These are phyloP conservation scores for Polygonum maritimum DNA, from an alignment of 148 eudicot genomes.

Conservation along the genomic window DNA sequence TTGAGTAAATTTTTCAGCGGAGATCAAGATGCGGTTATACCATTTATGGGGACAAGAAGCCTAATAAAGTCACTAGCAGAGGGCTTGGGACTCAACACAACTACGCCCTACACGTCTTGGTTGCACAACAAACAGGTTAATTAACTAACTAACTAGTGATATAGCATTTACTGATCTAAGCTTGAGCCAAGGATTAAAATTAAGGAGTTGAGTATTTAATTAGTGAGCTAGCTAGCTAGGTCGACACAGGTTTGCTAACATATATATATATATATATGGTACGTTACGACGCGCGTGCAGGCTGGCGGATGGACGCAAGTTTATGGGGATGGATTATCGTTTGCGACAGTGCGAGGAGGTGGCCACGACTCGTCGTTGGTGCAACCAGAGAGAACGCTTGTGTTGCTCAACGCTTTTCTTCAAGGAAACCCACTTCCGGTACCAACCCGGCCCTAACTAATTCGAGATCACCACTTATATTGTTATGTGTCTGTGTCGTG, in stretches of 20 bases:
- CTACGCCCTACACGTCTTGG: constrained; percentile 55
- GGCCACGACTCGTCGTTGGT: constrained; percentile 32
- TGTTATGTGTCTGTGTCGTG: too few relatives aligned
- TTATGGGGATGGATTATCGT: constrained; percentile 21
- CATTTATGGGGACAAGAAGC: constrained; percentile 39
- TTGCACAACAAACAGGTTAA: constrained; percentile 48
- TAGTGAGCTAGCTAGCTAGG: too few relatives aligned
- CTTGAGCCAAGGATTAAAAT: too few relatives aligned
- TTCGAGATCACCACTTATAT: too few relatives aligned
- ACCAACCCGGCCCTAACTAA: too few relatives aligned
- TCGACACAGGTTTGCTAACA: too few relatives aligned
- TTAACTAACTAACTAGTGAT: neutral
- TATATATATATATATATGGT: too few relatives aligned
- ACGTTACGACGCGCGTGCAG: constrained; percentile 6
- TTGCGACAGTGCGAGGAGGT: constrained; percentile 40
- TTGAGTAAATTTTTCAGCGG: constrained; percentile 17
- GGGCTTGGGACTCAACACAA: constrained; percentile 35
- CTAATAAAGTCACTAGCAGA: constrained; percentile 40
- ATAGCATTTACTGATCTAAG: too few relatives aligned
- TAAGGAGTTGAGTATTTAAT: too few relatives aligned
- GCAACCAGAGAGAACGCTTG: constrained; percentile 37
- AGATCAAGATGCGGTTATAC: constrained; percentile 62
- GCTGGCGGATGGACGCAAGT: constrained; percentile 44
- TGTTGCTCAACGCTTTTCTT: constrained; percentile 26
- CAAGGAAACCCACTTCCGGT: constrained; percentile 16